Evolutionary conservation across 768 basidiomycete genomes (phyloP).

Genomic region (Auricularia heimuer): DNA sequence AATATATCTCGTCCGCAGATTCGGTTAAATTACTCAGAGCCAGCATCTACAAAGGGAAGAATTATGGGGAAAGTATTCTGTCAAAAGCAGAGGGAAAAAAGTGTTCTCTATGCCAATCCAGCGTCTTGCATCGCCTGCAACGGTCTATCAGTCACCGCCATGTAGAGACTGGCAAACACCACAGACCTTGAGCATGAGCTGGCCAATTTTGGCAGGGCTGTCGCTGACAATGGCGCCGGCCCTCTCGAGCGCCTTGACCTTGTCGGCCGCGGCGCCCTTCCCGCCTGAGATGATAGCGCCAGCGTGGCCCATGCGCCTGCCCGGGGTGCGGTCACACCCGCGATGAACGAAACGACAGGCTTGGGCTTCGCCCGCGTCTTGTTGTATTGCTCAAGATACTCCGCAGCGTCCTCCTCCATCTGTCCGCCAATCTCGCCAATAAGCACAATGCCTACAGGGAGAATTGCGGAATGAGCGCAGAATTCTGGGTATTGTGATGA

Average conservation of each 20-base stretch:
- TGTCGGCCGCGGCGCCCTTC: constrained; percentile 92
- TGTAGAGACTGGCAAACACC: neutral
- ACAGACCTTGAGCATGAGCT: constrained; percentile 76
- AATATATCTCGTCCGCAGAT: neutral
- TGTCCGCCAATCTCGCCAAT: constrained; percentile 99
- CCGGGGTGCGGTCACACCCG: constrained; percentile 97
- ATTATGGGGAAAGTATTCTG: neutral
- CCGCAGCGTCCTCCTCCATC: constrained; percentile 99
- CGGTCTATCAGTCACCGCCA: constrained; percentile 8
- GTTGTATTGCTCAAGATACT: constrained; percentile 89
- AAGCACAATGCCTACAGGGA: constrained; percentile 71
- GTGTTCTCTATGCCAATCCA: constrained; percentile 41
- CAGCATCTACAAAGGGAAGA: neutral
- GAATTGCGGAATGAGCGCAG: constrained; percentile 8
- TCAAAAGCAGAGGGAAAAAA: neutral
- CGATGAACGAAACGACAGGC: constrained; percentile 96
- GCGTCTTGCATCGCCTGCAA: constrained; percentile 69
- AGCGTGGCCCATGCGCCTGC: constrained; percentile 95
- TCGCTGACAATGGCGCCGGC: constrained; percentile 92
- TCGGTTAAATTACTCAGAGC: neutral
- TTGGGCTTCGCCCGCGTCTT: constrained; percentile 79
- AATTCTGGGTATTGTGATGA: neutral
- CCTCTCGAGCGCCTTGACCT: constrained; percentile 80
- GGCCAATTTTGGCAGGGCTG: constrained; percentile 91
- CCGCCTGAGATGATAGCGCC: constrained; percentile 98